phyloP scores from a whole-genome alignment of 129 eudicot genomes.

The Kitagawia praeruptora region DNA sequence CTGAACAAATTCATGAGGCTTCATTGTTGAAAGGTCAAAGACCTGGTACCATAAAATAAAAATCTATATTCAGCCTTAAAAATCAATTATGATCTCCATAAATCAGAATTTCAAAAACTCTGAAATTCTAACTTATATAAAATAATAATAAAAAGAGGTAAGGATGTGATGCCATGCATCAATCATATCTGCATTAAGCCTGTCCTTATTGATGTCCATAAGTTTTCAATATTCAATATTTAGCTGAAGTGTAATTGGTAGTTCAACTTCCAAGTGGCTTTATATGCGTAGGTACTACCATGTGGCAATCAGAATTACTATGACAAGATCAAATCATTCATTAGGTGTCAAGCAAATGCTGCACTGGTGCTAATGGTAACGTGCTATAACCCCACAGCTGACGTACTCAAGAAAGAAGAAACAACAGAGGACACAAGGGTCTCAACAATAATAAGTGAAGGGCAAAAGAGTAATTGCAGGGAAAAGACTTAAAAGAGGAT shows the following conservation, averaged over 20 bases:
- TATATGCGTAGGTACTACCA: neutral
- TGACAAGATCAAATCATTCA: neutral
- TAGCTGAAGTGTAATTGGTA: neutral
- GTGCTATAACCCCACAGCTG: too few species aligned
- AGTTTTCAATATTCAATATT: neutral
- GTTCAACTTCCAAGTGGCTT: neutral
- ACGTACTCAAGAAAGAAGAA: too few species aligned
- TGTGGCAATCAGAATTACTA: too few species aligned
- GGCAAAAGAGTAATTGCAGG: too few species aligned
- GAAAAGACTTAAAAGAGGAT: too few species aligned
- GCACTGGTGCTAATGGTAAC: neutral
- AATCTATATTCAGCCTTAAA: neutral
- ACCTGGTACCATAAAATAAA: slow-evolving; percentile 7
- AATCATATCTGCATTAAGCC: neutral
- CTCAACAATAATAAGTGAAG: too few species aligned
- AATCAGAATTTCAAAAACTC: neutral
- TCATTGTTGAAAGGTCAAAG: slow-evolving; percentile 42
- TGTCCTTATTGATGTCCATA: neutral
- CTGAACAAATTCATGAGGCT: slow-evolving; percentile 75
- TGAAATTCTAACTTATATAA: neutral
- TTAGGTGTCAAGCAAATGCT: neutral
- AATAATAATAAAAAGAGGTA: neutral
- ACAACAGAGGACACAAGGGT: too few species aligned
- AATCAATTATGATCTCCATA: neutral
- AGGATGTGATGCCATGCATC: neutral